Evolutionary conservation across 139 green algal genomes (phyloP), one percentile per base, ranked within the genome.

Genomic region (Picochlorum sp.): DNA sequence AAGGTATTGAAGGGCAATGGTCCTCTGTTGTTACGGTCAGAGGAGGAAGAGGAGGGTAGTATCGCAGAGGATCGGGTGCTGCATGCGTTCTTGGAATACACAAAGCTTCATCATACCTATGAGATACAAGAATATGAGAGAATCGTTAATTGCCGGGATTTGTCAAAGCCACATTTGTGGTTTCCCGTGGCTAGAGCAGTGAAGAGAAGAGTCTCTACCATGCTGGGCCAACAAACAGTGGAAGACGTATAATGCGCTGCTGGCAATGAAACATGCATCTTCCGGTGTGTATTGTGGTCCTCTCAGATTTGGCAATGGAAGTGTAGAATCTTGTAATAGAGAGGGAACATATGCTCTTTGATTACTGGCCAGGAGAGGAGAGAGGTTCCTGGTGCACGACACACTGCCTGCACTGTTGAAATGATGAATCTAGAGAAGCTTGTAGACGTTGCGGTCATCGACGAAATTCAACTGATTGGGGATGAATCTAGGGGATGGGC

Each of bases 301-400:
- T 6, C 85, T 98, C 49, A 71, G 93, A 13, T 79, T 98, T 98
- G 59, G 93, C 93, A 6, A 88, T 94, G 78, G 92, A 98, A 79
- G 79, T 92, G 23, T 81, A 75, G 86, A 92, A 49, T 55, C 49
- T 1, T 61, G 71, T 49, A 90, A 90, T 63, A 62, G 62, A 0
- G 57, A 63, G 13, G 78, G 82, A 10, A 70, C 76, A 6, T 68
- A 57, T 86, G 81, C 69, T 74, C 71, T 66, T 59, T 88, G 11
- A 45, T 86, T 45, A 88, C 81, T 13, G 93, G 92, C 2, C 93
- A 98, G 79, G 93, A 98, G 74, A 67, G 79, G 30, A 70, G 77
- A 34, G 59, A 76, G 16, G 75, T 96, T 61, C 84, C 87, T 5
- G 81, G 80, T 23, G 81, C 90, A 3, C 15, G 56, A n/a, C 93